Evolutionary conservation across 1,284 basidiomycete genomes (phyloP).

Genomic region (Porogramme epimiltina): DNA sequence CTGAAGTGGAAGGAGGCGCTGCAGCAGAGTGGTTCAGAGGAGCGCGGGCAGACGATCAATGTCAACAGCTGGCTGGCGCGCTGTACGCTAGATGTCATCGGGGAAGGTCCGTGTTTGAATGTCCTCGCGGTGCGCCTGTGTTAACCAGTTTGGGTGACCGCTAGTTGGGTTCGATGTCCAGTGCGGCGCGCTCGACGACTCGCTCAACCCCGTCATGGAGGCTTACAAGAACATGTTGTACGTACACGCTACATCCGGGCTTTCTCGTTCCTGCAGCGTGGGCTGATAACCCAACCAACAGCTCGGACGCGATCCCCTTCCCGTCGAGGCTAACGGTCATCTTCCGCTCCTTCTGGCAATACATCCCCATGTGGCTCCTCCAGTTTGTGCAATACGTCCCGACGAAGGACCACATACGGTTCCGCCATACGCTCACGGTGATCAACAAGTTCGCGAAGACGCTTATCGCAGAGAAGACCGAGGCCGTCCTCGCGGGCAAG

Average conservation of each 20-base stretch:
- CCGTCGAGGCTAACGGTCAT: conserved; percentile 23
- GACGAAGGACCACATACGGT: conserved; percentile 35
- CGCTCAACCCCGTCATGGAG: conserved; percentile 28
- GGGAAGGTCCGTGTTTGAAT: conserved; percentile 26
- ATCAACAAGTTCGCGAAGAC: conserved; percentile 29
- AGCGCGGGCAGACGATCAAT: conserved; percentile 28
- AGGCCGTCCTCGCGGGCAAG: conserved; percentile 26
- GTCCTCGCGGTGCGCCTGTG: no score
- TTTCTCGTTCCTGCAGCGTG: no score
- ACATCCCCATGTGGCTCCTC: conserved; percentile 33
- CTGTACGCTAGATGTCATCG: conserved; percentile 51
- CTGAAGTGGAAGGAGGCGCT: conserved; percentile 27
- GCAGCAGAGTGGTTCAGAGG: not conserved
- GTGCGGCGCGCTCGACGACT: conserved; percentile 28
- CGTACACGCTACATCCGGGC: no score
- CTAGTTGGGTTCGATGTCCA: conserved; percentile 31
- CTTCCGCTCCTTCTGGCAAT: conserved; percentile 26
- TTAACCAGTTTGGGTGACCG: not conserved
- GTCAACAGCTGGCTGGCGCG: conserved; percentile 43
- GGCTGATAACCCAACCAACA: not conserved
- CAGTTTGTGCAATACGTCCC: conserved; percentile 38
- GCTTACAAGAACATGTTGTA: conserved; percentile 38
- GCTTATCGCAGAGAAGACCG: conserved; percentile 41
- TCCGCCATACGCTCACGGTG: conserved; percentile 34
- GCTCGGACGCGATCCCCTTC: conserved; percentile 23